Base-by-base conservation (phyloP, 2,329 filamentous ascomycete genomes). In the Alternaria angustiovoidea region DNA sequence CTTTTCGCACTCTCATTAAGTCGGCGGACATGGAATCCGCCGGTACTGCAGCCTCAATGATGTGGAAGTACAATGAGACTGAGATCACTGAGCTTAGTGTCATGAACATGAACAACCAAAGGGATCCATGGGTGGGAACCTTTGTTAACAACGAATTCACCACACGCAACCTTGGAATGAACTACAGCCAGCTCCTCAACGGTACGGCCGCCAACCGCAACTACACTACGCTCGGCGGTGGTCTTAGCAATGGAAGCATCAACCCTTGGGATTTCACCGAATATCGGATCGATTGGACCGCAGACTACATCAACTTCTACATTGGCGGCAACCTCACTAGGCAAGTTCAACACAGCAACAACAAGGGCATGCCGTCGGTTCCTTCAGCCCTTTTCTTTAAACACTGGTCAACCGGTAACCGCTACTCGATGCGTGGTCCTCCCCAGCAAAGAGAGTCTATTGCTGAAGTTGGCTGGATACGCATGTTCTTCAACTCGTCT, bases 401-500 rank as follows among this genome's bases (percentile, higher is more conserved):
- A 64, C 82, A 84, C 66, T 84, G 82, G 82, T 83, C 81, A 0
- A 79, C 76, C 8, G 82, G 82, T 9, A 81, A 84, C 61, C 62
- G 67, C 12, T 79, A 78, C 61, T 80, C 74, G 2, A 83, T 81
- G 75, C 72, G 80, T 65, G 82, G 82, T 5, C 83, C 83, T 14
- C 82, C 82, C 41, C 39, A 32, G 2, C 47, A 41, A 16, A 74
- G 73, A 20, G 70, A 67, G n/a, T 78, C 80, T 2, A 66, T 73
- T 20, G 82, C 82, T 5, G 79, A 80, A 24, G 67, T 84, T 32
- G 80, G 74, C 7, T 84, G 81, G 80, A 76, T 81, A 9, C 78
- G 82, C n/a, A 71, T 81, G 28, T 84, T 84, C 66, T 84, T 84
- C 76, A 84, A 84, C 63, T 81, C 81, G 0, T 83, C 82, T 1